These are phyloP conservation scores for Suillus paluster DNA, from an alignment of 768 basidiomycete species.

Conservation along the genomic window DNA sequence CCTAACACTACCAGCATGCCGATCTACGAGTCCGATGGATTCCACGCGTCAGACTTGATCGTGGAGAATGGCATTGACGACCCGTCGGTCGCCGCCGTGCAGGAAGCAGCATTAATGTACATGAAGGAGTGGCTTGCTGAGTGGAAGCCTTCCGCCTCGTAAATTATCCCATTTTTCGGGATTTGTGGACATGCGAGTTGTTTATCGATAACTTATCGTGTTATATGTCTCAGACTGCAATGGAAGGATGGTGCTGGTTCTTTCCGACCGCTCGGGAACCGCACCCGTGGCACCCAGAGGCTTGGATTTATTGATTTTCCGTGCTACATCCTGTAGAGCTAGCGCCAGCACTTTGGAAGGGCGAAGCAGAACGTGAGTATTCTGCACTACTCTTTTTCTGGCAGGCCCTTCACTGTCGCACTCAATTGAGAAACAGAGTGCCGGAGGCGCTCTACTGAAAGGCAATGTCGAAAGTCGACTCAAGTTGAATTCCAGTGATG, in stretches of 20 bases:
- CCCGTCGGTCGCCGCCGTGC: conserved; percentile 55
- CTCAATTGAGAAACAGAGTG: too few species aligned
- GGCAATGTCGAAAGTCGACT: too few species aligned
- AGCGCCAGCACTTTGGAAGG: too few species aligned
- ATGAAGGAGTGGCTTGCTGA: conserved; percentile 63
- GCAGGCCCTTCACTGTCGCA: too few species aligned
- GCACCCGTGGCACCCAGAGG: not conserved
- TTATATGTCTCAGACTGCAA: too few species aligned
- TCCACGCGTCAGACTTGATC: conserved; percentile 68
- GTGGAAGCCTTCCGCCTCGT: conserved; percentile 25
- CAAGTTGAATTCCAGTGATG: too few species aligned
- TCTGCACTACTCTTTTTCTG: too few species aligned
- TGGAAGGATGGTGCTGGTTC: not conserved
- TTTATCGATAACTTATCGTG: not conserved
- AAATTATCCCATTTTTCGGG: not conserved
- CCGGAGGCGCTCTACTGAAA: too few species aligned
- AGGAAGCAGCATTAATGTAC: conserved; percentile 53
- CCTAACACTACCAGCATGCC: conserved; percentile 57
- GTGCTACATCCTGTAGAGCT: too few species aligned
- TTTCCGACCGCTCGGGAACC: not conserved
- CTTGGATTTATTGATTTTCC: too few species aligned
- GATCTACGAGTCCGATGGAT: conserved; percentile 62
- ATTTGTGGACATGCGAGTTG: not conserved
- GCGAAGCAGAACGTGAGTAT: too few species aligned
- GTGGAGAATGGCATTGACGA: conserved; percentile 47